A percentile compares a stretch with the other conserved stretches of the same genome.
phyloP scores from a whole-genome alignment of 257 asterid genomes.

The Solanum virginianum region DNA sequence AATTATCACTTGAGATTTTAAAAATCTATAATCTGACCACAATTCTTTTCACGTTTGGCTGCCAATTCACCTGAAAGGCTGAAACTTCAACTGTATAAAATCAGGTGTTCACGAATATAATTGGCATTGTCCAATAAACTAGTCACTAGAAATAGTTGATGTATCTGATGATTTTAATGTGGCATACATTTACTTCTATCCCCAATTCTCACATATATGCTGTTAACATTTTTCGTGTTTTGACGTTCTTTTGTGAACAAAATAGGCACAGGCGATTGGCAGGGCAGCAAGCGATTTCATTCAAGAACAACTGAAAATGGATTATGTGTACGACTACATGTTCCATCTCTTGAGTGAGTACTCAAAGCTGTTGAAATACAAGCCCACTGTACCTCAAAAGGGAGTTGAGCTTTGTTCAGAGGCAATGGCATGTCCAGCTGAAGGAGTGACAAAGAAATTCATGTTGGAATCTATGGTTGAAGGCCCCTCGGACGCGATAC shows the following conservation, averaged over 20 bases:
- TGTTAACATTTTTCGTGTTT: neutral
- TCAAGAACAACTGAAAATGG: conserved; percentile 45
- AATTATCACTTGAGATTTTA: no score
- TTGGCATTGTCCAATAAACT: neutral
- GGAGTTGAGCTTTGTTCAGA: conserved; percentile 70
- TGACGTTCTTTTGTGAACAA: neutral
- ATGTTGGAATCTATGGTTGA: conserved; percentile 51
- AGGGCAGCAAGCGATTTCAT: conserved; percentile 46
- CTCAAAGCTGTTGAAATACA: conserved; percentile 58
- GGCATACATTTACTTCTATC: neutral
- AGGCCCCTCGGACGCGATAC: conserved; percentile 27
- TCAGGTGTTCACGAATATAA: neutral
- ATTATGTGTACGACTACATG: conserved; percentile 79
- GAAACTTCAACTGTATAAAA: neutral
- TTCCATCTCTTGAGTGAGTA: conserved; percentile 59
- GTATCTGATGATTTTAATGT: neutral
- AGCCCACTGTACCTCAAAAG: conserved; percentile 37
- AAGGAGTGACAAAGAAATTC: conserved; percentile 39
- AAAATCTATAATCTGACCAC: neutral
- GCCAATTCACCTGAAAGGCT: neutral
- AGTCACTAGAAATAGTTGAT: neutral
- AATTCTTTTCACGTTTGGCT: neutral
- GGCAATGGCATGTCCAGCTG: conserved; percentile 45
- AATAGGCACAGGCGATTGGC: conserved; percentile 69
- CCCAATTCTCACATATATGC: neutral